Base-by-base conservation (phyloP, 495 filamentous ascomycete genomes). In the Talaromyces wortmannii region DNA sequence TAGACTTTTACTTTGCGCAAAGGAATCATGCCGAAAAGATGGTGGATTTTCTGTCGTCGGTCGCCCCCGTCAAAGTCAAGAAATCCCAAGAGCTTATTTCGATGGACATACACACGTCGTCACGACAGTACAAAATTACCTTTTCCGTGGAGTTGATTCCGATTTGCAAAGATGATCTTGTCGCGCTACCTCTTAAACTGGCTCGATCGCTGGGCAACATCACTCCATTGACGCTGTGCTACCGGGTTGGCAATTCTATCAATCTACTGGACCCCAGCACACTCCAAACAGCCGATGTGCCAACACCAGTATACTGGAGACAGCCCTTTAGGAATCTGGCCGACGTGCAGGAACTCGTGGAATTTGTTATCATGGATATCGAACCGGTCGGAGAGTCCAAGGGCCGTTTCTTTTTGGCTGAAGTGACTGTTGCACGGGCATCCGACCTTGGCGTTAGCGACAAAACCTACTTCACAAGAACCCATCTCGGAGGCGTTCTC, bases 281-380 rank as follows among this genome's bases (percentile, higher is more conserved):
- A 0, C 87, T 99, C 3, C 91, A 97, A 63, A 91, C 86, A 0
- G 82, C 91, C 23, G 94, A 97, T 50, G 73, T 97, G 47, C 86
- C 84, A 57, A 82, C 89, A 6, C 77, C 81, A 0, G 76, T 86
- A 15, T 99, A 91, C 73, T 99, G 92, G 92, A 81, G 92, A 16
- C 72, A 83, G 0, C 95, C 95, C 0, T 97, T 99, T 75, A 72
- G 67, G 18, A 81, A 85, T 2, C 76, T 99, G 5, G 89, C 94
- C 0, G 92, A 96, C 61, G 83, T 91, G 7, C 82, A 88, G 45
- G 86, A 94, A 18, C 77, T 99, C 15, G 83, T 86, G 30, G 95
- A 99, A 64, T 97, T 97, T 64, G 85, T 97, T 44, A 77, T 99
- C 15, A 85, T 99, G 75, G 92, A 99, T 64, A 95, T 96, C 57